These are phyloP conservation scores for Amphichorda felina DNA, from an alignment of 2,329 filamentous ascomycete species.

Conservation along the genomic window DNA sequence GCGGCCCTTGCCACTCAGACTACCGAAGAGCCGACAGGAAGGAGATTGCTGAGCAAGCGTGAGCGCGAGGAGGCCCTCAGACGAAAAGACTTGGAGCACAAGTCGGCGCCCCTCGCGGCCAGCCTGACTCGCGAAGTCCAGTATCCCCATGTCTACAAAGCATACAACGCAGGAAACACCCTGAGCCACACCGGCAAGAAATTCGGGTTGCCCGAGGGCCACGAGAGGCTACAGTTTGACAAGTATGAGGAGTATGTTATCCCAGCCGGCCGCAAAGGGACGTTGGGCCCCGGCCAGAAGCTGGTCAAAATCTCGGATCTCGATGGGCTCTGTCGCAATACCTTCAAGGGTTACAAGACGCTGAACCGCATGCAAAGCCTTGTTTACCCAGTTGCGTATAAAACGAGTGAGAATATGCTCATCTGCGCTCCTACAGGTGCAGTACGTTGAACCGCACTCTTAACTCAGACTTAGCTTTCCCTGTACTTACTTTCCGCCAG, in stretches of 20 bases:
- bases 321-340: conserved; percentile 81
- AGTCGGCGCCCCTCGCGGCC: conserved; percentile 58
- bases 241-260: conserved; percentile 87
- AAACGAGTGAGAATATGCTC: conserved; percentile 95
- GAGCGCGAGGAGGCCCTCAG: conserved; percentile 72
- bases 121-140: conserved; percentile 60
- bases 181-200: conserved; percentile 69
- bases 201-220: conserved; percentile 72
- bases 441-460: conserved; percentile 25
- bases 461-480: not conserved
- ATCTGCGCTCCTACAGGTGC: conserved; percentile 96
- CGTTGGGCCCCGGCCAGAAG: conserved; percentile 58
- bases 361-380: conserved; percentile 98
- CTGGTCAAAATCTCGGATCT: conserved; percentile 70
- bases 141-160: conserved; percentile 90
- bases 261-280: conserved; percentile 70
- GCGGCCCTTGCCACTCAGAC: conserved; percentile 24
- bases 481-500: conserved; percentile 14
- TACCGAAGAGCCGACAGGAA: conserved; percentile 14
- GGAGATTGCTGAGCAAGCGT: conserved; percentile 56
- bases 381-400: conserved; percentile 90
- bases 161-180: conserved; percentile 74
- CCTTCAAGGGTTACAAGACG: conserved; percentile 86
- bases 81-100: conserved; percentile 71
- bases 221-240: conserved; percentile 53